phyloP scores from a whole-genome alignment of 2,329 filamentous ascomycete genomes.

The Lasiodiplodia sp. region DNA sequence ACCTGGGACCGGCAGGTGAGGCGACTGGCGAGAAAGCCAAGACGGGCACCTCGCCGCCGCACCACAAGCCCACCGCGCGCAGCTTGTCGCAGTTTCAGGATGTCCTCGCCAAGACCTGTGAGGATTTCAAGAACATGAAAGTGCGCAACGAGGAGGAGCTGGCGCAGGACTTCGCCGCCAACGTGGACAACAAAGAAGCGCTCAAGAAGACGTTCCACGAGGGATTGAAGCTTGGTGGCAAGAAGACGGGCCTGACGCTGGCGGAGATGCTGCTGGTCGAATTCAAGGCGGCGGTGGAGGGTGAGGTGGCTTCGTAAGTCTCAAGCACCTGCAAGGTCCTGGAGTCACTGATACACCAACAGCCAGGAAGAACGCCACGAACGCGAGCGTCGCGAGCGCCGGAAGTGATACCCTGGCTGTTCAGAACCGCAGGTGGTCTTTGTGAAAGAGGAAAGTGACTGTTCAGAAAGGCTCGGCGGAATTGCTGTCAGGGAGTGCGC shows the following conservation, averaged over 20 bases:
- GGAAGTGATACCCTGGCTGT: background rate
- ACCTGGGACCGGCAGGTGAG: background rate
- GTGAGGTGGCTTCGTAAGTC: constrained; percentile 14
- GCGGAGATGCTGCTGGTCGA: constrained; percentile 14
- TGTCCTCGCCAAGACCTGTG: background rate
- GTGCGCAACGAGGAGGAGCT: constrained; percentile 12
- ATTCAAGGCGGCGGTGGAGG: constrained; percentile 20
- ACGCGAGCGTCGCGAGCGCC: background rate
- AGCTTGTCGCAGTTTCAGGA: constrained; percentile 23
- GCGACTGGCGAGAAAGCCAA: background rate
- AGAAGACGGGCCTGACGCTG: constrained; percentile 19
- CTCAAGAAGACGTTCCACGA: constrained; percentile 7
- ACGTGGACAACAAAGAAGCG: background rate
- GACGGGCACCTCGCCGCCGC: background rate
- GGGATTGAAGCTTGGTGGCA: background rate
- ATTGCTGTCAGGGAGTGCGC: background rate
- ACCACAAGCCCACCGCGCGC: background rate
- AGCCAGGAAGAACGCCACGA: background rate
- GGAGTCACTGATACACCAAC: background rate
- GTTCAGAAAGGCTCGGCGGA: background rate
- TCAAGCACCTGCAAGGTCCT: background rate
- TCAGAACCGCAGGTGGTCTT: background rate
- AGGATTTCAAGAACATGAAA: constrained; percentile 12
- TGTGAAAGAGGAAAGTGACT: background rate
- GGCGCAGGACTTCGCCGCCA: background rate